phyloP scores from a whole-genome alignment of 2,329 filamentous ascomycete species.

The Talaromyces sp. region DNA sequence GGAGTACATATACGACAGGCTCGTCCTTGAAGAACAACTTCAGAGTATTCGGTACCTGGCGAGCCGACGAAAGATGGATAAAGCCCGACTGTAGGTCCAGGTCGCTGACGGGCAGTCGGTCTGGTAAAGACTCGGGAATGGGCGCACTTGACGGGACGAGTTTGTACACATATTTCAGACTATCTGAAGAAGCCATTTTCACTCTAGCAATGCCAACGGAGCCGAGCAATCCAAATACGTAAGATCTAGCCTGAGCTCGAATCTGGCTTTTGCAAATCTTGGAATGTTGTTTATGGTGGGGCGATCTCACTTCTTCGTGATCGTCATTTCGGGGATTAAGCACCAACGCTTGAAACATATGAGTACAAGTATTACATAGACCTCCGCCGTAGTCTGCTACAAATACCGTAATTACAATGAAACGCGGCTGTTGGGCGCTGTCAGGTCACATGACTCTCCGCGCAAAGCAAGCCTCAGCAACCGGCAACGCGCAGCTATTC shows the following conservation, averaged over 20 bases:
- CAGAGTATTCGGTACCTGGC: slow-evolving; percentile 38
- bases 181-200: slow-evolving; percentile 15
- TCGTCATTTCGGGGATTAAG: background rate
- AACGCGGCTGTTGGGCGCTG: background rate
- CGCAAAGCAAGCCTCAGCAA: slow-evolving; percentile 10
- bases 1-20: slow-evolving; percentile 36
- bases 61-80: slow-evolving; percentile 38
- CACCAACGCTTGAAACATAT: background rate
- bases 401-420: background rate
- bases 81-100: slow-evolving; percentile 37
- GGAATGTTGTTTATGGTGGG: slow-evolving; percentile 5
- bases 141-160: slow-evolving; percentile 35
- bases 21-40: slow-evolving; percentile 38
- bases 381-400: rapidly evolving
- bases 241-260: background rate
- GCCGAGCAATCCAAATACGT: background rate
- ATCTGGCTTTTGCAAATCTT: background rate
- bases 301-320: background rate
- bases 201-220: background rate
- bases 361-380: background rate
- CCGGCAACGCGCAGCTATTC: slow-evolving; percentile 24
- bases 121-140: slow-evolving; percentile 35
- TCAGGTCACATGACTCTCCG: slow-evolving; percentile 8
- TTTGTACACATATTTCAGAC: slow-evolving; percentile 37
- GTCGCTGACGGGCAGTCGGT: slow-evolving; percentile 36